Conservation (phyloP, 2,329 filamentous ascomycete genomes). For the Endoconidiophora polonica region DNA sequence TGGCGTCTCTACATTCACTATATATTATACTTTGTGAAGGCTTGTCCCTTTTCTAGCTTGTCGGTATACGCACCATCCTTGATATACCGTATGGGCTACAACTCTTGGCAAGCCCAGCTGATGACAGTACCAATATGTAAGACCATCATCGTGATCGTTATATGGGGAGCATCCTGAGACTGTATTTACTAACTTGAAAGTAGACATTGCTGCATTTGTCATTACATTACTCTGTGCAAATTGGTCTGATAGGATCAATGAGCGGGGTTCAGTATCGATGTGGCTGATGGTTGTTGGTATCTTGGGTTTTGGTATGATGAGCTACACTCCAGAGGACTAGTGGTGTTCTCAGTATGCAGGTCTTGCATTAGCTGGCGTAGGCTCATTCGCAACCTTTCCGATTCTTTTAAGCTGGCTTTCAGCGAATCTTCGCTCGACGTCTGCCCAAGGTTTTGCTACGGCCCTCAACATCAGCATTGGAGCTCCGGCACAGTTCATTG, state of each 20-base stretch:
- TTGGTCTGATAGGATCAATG: constrained; percentile 47
- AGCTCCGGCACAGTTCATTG: constrained; percentile 54
- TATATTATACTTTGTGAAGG: constrained; percentile 33
- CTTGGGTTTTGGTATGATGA: constrained; percentile 41
- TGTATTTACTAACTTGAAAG: background rate
- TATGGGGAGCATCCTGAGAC: background rate
- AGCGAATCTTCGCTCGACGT: constrained; percentile 49
- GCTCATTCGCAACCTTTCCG: constrained; percentile 52
- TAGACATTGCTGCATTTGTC: constrained; percentile 4
- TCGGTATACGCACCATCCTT: constrained; percentile 48
- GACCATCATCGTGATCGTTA: constrained; percentile 10
- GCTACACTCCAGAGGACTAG: constrained; percentile 40
- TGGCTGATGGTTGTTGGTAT: constrained; percentile 28
- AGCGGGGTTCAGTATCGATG: constrained; percentile 29
- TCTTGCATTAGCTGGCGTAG: constrained; percentile 49
- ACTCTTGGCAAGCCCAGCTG: constrained; percentile 40
- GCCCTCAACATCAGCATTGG: constrained; percentile 51
- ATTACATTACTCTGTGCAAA: constrained; percentile 28
- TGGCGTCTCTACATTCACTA: constrained; percentile 54
- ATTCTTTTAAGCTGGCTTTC: constrained; percentile 56
- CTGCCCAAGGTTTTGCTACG: constrained; percentile 49
- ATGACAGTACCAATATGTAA: constrained; percentile 50
- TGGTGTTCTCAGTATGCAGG: constrained; percentile 31
- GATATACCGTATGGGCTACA: constrained; percentile 33
- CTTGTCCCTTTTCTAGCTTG: constrained; percentile 40